Evolutionary conservation across 2,329 filamentous ascomycete genomes (phyloP), one percentile per base, ranked within the genome.

Genomic region (Sporothrix curviconia): DNA sequence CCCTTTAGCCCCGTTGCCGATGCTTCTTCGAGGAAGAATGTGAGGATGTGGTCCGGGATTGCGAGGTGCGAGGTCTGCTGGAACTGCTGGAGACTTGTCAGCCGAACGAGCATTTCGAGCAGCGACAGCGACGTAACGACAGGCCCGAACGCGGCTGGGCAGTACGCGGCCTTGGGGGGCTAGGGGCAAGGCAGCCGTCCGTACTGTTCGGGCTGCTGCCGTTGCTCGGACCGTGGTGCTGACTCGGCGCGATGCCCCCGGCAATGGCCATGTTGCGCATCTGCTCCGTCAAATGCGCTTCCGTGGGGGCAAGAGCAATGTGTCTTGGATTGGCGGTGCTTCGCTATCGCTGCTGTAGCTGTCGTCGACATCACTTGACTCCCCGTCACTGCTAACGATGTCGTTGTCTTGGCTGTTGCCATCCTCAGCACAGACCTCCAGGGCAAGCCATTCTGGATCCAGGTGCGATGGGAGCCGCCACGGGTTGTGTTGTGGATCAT

Each of bases 401-500:
- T 51, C 50, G 36, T 54, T 24, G 4, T 9, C 2, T 7, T 36
- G 44, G 22, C 53, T 46, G 22, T 19, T 34, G n/a, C 12, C 74
- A 3, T 83, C 78, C 64, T 89, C 85, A 15, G 82, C 80, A 67
- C 86, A 94, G 1, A 96, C 89, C 68, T 96, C 90, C 15, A 96
- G 83, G 0, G 92, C 92, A 62, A 96, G 82, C 92, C 92, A 96
- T 70, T 95, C 92, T 0, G 87, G 84, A 64, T 96, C 92, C 0
- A 96, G 76, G 59, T 91, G 87, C 1, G 78, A 77, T 0, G 90
- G 90, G 3, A 95, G 74, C 11, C 76, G 74, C 80, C 83, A 86
- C 7, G 74, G 61, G 19, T 11, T 56, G 25, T 30, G 47, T 17
- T 51, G n/a, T 8, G 15, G n/a, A 2, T 7, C 17, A 17, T n/a